phyloP scores from a whole-genome alignment of 2,329 filamentous ascomycete genomes.

The Volutella citrinella region DNA sequence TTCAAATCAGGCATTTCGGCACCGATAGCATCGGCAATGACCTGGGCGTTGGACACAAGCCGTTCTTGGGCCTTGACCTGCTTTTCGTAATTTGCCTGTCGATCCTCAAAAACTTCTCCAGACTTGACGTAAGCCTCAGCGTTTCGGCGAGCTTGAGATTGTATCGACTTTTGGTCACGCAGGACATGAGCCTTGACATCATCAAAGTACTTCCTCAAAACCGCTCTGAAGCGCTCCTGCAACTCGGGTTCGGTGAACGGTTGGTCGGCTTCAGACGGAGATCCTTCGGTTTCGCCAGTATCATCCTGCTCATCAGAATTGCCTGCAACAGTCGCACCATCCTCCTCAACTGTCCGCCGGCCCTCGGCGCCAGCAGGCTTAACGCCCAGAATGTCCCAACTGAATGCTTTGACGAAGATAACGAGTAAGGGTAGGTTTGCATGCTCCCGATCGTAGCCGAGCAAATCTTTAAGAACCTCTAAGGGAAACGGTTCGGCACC shows the following conservation, averaged over 20 bases:
- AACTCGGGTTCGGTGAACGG: constrained; percentile 74
- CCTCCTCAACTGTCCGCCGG: constrained; percentile 80
- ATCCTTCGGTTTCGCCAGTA: constrained; percentile 14
- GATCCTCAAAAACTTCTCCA: constrained; percentile 95
- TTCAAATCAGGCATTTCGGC: constrained; percentile 92
- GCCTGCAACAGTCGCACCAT: constrained; percentile 60
- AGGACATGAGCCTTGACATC: constrained; percentile 86
- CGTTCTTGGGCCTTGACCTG: constrained; percentile 90
- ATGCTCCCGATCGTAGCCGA: constrained; percentile 92
- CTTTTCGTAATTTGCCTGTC: constrained; percentile 93
- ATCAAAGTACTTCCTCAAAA: constrained; percentile 85
- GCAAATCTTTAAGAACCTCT: constrained; percentile 94
- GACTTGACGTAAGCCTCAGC: constrained; percentile 98
- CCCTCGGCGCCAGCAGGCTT: constrained; percentile 69
- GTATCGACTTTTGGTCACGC: constrained; percentile 87
- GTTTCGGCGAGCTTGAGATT: constrained; percentile 85
- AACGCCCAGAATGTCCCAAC: constrained; percentile 90
- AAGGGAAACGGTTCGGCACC: constrained; percentile 88
- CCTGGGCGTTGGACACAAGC: constrained; percentile 83
- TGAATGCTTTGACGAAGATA: constrained; percentile 92
- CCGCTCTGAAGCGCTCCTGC: constrained; percentile 80
- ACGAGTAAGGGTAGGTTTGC: constrained; percentile 87
- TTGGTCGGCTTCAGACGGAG: constrained; percentile 53
- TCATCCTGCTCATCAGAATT: constrained; percentile 40
- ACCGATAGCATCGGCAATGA: constrained; percentile 82